Evolutionary conservation across 2,329 filamentous ascomycete species (phyloP).

Genomic region (Seiridium cupressi): DNA sequence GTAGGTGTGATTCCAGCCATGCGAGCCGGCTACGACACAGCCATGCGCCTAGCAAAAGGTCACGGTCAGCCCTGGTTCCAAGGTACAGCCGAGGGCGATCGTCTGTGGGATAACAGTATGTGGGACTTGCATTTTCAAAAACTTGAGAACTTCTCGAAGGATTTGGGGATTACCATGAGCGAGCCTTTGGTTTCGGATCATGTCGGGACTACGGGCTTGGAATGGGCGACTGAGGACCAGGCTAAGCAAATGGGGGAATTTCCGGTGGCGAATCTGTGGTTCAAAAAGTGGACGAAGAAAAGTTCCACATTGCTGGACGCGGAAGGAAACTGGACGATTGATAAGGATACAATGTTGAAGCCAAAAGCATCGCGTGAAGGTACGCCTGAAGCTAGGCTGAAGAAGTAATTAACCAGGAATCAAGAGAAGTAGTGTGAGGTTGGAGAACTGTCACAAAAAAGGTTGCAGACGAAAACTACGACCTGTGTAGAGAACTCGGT

Average conservation of each 20-base stretch:
- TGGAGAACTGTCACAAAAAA: too few relatives aligned
- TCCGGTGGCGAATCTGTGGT: background rate
- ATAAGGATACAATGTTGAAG: background rate
- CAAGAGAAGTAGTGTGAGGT: background rate
- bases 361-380: background rate
- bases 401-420: background rate
- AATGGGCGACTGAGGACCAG: conserved; percentile 16
- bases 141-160: background rate
- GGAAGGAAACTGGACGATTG: conserved; percentile 2
- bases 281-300: conserved; percentile 9
- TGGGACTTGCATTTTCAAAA: background rate
- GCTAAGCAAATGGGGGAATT: background rate
- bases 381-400: background rate
- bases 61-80: conserved; percentile 19
- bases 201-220: conserved; percentile 23
- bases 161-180: background rate
- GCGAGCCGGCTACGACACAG: conserved; percentile 47
- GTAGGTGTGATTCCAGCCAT: conserved; percentile 52
- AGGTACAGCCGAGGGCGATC: background rate
- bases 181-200: conserved; percentile 12
- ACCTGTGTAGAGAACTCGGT: too few relatives aligned
- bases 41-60: conserved; percentile 31
- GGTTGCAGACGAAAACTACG: too few relatives aligned
- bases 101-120: background rate
- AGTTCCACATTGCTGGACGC: background rate